phyloP scores from a whole-genome alignment of 306 rosid species.

The Fragaria ananassa region DNA sequence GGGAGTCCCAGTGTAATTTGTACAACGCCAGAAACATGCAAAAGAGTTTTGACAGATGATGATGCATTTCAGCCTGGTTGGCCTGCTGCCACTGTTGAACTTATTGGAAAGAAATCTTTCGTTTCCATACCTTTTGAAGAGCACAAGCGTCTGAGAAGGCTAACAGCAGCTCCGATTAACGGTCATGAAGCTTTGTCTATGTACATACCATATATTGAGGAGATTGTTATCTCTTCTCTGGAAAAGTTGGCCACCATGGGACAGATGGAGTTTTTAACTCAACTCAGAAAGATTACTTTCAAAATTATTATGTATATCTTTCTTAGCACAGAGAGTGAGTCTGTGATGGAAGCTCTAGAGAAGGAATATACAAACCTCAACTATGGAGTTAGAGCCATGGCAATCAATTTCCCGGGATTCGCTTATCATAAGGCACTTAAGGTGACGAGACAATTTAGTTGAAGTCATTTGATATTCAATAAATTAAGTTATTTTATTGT shows the following conservation, averaged over 20 bases:
- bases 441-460: constrained; percentile 29
- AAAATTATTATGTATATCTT: constrained; percentile 77
- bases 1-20: constrained; percentile 76
- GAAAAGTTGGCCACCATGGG: constrained; percentile 72
- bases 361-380: constrained; percentile 72
- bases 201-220: constrained; percentile 64
- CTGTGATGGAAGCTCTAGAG: constrained; percentile 65
- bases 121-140: constrained; percentile 59
- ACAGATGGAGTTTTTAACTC: constrained; percentile 64
- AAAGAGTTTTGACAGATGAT: constrained; percentile 71
- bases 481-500: neutral
- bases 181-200: constrained; percentile 64
- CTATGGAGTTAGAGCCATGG: constrained; percentile 83
- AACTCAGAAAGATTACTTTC: constrained; percentile 70
- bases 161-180: constrained; percentile 78
- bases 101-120: constrained; percentile 80
- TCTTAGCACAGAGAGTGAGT: constrained; percentile 68
- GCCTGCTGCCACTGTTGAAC: constrained; percentile 68
- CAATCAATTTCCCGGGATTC: constrained; percentile 79
- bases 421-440: constrained; percentile 71
- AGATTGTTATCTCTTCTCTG: constrained; percentile 44
- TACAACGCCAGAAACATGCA: constrained; percentile 68
- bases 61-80: constrained; percentile 67
- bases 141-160: constrained; percentile 74
- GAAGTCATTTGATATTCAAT: neutral